Evolutionary conservation across 2,329 filamentous ascomycete genomes (phyloP).

Genomic region (Aureobasidium subglaciale): DNA sequence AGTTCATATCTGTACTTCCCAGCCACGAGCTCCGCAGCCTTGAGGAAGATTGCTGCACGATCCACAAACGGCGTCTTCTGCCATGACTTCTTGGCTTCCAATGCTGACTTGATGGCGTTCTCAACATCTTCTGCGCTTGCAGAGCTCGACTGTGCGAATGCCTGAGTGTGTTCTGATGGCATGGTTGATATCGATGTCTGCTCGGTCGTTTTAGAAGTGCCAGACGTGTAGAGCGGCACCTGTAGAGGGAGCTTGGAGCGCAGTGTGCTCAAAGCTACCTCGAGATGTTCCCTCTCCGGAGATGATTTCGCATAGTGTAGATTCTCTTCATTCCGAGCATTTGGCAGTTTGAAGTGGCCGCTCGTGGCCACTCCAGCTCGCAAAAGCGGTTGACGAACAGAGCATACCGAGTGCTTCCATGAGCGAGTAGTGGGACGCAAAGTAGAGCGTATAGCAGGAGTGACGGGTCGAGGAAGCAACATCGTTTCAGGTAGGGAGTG

Average conservation of each 20-base stretch:
- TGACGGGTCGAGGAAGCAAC: neutral
- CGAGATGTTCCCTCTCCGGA: neutral
- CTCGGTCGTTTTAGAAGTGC: neutral
- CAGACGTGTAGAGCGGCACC: neutral
- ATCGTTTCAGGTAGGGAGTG: too few relatives aligned
- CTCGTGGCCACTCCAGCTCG: constrained; percentile 9
- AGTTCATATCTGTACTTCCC: constrained; percentile 27
- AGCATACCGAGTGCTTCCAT: neutral
- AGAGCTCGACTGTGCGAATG: neutral
- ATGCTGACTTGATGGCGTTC: constrained; percentile 26
- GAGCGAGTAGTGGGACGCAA: neutral
- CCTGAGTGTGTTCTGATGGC: neutral
- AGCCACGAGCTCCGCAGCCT: constrained; percentile 29
- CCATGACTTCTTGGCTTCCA: constrained; percentile 31
- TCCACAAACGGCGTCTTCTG: constrained; percentile 30
- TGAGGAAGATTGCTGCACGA: constrained; percentile 32
- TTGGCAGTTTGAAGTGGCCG: constrained; percentile 12
- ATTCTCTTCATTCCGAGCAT: constrained; percentile 14
- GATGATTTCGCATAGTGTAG: constrained; percentile 1
- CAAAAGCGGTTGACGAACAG: neutral
- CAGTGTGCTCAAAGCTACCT: neutral
- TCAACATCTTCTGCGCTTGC: constrained; percentile 17
- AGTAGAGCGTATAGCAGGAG: neutral
- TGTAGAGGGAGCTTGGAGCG: neutral
- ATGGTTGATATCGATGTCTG: neutral